These are phyloP conservation scores for Penicillium verhagenii DNA, from an alignment of 495 filamentous ascomycete species.

Conservation along the genomic window DNA sequence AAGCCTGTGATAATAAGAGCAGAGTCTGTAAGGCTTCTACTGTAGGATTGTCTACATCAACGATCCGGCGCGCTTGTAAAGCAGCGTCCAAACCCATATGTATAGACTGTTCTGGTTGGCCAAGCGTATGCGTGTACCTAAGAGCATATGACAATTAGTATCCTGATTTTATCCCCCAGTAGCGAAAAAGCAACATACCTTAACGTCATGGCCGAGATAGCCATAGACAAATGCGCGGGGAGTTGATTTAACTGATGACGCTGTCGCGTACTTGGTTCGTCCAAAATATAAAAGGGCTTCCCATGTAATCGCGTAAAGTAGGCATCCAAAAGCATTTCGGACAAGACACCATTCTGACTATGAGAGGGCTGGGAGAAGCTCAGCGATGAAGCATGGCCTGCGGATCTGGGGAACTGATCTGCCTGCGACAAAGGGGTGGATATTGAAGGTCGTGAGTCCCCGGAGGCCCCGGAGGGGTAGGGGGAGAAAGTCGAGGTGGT, in stretches of 20 bases:
- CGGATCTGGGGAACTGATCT: conserved; percentile 14
- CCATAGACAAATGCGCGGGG: conserved; percentile 60
- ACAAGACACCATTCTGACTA: conserved; percentile 36
- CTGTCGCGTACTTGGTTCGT: conserved; percentile 69
- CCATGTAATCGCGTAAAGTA: conserved; percentile 76
- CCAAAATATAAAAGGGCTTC: conserved; percentile 74
- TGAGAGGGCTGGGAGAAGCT: conserved; percentile 25
- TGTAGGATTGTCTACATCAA: conserved; percentile 76
- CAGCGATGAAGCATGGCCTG: conserved; percentile 3
- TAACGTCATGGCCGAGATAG: conserved; percentile 70
- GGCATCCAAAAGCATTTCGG: conserved; percentile 65
- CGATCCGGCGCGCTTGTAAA: conserved; percentile 59
- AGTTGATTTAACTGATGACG: conserved; percentile 64
- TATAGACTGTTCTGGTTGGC: conserved; percentile 58
- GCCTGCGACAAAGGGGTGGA: conserved; percentile 9
- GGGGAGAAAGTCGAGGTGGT: conserved; percentile 13
- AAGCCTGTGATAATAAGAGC: conserved; percentile 71
- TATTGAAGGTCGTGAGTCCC: conserved; percentile 9
- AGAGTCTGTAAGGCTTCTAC: conserved; percentile 74
- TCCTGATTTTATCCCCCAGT: neutral
- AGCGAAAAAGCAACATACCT: conserved; percentile 48
- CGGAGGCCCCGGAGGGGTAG: conserved; percentile 11
- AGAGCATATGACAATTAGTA: conserved; percentile 12
- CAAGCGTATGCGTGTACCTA: conserved; percentile 61
- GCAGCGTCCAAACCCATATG: conserved; percentile 65